A percentile compares a stretch with the other conserved stretches of the same genome.
Evolutionary conservation across 495 filamentous ascomycete species (phyloP).

Genomic region (Neurospora discreta): DNA sequence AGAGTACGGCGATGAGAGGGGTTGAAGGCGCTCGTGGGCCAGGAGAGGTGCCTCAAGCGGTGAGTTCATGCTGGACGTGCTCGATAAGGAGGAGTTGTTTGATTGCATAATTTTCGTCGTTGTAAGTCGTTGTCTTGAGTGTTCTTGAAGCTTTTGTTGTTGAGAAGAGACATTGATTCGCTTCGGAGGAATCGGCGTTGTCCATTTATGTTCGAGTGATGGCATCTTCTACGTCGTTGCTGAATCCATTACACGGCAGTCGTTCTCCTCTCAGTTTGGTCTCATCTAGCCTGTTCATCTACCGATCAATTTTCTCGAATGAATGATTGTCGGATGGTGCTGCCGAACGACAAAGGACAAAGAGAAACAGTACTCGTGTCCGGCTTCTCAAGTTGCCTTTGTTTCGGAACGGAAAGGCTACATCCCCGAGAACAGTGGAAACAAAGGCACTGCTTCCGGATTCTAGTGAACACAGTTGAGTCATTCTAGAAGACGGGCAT

Average conservation of each 20-base stretch:
- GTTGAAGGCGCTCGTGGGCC: neutral
- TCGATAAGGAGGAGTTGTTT: neutral
- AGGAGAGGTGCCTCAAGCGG: neutral
- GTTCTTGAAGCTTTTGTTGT: neutral
- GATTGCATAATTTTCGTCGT: neutral
- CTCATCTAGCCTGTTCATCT: neutral
- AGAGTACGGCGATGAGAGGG: neutral
- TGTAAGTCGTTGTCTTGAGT: neutral
- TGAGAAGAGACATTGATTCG: neutral
- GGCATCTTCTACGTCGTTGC: neutral
- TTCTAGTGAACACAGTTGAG: neutral
- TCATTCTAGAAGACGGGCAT: neutral
- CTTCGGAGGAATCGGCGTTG: neutral
- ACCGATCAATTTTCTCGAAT: neutral
- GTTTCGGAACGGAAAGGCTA: neutral
- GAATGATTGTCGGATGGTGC: neutral
- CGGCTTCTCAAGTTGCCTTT: neutral
- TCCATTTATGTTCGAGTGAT: neutral
- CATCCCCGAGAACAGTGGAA: neutral
- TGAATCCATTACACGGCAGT: neutral
- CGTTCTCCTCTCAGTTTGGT: neutral
- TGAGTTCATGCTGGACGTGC: neutral
- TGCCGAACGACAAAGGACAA: neutral
- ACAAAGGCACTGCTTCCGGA: neutral
- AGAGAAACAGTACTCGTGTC: neutral